Percentiles rank a stretch among this genome's conserved stretches.
phyloP scores from a whole-genome alignment of 1,284 basidiomycete genomes.

The Ceratobasidium sp. region DNA sequence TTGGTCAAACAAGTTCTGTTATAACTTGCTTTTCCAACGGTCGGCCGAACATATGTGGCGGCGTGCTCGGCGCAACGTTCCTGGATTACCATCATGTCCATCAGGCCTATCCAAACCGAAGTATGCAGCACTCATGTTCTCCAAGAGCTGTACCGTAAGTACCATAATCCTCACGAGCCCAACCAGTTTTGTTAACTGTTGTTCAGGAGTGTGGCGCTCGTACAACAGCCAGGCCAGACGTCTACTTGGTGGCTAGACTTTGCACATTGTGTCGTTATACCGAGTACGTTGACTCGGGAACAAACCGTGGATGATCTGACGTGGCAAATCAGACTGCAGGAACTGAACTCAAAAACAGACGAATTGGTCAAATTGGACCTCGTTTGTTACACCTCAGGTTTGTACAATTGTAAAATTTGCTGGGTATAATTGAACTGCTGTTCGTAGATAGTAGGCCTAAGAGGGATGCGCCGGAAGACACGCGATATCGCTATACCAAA shows the following conservation, averaged over 20 bases:
- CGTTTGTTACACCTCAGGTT: not conserved
- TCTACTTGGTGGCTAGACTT: not conserved
- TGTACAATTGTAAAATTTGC: too few species aligned
- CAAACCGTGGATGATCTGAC: not conserved
- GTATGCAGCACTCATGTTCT: slow-evolving; percentile 4
- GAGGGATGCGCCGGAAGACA: not conserved
- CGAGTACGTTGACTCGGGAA: not conserved
- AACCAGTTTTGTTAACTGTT: too few species aligned
- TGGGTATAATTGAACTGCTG: not conserved
- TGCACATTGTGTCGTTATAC: slow-evolving; percentile 8
- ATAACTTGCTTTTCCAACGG: not conserved
- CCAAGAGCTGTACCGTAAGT: slow-evolving; percentile 2
- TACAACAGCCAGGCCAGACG: not conserved
- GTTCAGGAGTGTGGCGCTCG: not conserved
- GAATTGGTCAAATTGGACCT: not conserved
- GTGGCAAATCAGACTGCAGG: not conserved
- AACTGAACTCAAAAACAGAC: not conserved
- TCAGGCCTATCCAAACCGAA: not conserved
- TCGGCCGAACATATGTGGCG: slow-evolving; percentile 4
- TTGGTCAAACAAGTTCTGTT: slow-evolving; percentile 8
- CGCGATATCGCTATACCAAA: not conserved
- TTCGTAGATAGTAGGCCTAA: not conserved
- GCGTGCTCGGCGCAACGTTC: not conserved
- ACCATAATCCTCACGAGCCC: too few species aligned
- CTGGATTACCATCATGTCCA: not conserved